Evolutionary conservation across 371 early-diverging fungal genomes (phyloP), one percentile per base, ranked within the genome.

Genomic region (Globomyces sp.): DNA sequence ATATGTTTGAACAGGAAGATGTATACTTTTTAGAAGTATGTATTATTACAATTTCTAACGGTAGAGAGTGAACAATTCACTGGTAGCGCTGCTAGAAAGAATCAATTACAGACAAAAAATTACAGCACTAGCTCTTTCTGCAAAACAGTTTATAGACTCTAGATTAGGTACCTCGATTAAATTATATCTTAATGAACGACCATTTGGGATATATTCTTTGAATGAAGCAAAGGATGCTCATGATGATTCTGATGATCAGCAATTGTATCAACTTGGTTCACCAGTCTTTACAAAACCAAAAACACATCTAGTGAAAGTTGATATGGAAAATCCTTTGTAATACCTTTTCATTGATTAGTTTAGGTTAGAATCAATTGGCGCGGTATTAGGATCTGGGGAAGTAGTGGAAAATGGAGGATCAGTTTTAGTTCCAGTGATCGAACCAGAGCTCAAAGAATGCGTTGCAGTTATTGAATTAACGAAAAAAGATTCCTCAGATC

Each of bases 71-170:
- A 44, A 37, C 4, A 34, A 46, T 4, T 42, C 41, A 37, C 37
- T 60, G 4, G 34, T 44, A 6, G 34, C 60, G 9, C 46, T 60
- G 13, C 44, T 80, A 40, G 60, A 68, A 46, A 43, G 57, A 5
- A 71, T 76, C 41, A 71, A 72, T 53, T 51, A 58, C 4, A 70
- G 76, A n/a, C 63, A 71, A 13, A 74, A 74, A 51, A 60, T 73
- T 3, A 71, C 76, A 44, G 63, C 66, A 11, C 63, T 80, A 8
- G 76, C 75, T 1, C 13, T 60, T 2, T 47, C 46, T 11, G 60
- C 60, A 4, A 60, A 47, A 11, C 43, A 60, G 13, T 60, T 60
- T 44, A 60, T 60, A 4, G 43, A 49, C 34, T 36, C 49, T 8
- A 41, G 60, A 60, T 44, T 60, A 44, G 48, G 44, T 2, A 39